These are phyloP conservation scores for Mortierella sp. DNA, from an alignment of 371 early-diverging fungal species.

Conservation along the genomic window DNA sequence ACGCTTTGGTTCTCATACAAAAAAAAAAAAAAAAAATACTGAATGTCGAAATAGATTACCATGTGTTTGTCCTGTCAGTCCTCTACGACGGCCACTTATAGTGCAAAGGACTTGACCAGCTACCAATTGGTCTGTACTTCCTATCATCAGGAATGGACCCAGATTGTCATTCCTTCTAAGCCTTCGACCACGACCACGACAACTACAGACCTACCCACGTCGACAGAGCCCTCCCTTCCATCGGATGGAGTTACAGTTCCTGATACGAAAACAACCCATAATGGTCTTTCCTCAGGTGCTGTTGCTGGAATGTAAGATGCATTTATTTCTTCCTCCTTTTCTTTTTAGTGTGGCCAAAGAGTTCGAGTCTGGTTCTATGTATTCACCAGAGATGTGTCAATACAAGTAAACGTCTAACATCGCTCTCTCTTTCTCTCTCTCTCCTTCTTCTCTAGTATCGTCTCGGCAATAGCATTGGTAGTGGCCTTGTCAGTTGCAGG, in stretches of 20 bases:
- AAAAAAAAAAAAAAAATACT: too few relatives aligned
- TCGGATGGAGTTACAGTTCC: not conserved
- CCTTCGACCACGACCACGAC: constrained; percentile 17
- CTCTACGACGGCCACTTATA: constrained; percentile 23
- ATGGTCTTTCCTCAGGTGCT: constrained; percentile 34
- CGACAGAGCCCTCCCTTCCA: not conserved
- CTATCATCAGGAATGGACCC: constrained; percentile 22
- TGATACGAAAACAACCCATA: not conserved
- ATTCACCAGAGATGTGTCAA: too few relatives aligned
- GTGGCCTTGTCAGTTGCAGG: constrained; percentile 43
- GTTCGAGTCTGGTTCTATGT: too few relatives aligned
- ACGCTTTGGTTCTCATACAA: too few relatives aligned
- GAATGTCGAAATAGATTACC: too few relatives aligned
- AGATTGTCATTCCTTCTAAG: constrained; percentile 18
- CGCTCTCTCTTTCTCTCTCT: not conserved
- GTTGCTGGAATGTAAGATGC: constrained; percentile 50
- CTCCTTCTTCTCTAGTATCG: constrained; percentile 18
- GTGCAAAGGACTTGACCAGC: constrained; percentile 4
- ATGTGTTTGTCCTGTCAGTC: constrained; percentile 32
- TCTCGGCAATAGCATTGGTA: constrained; percentile 35
- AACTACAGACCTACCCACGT: not conserved
- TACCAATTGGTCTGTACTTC: constrained; percentile 31
- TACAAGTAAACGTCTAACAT: not conserved
- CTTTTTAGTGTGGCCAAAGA: not conserved
- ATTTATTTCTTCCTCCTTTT: not conserved